Percentiles rank a stretch among this genome's conserved stretches.
Evolutionary conservation across 192 early-diverging fungal species (phyloP).

Genomic region (Mortierella alpina): DNA sequence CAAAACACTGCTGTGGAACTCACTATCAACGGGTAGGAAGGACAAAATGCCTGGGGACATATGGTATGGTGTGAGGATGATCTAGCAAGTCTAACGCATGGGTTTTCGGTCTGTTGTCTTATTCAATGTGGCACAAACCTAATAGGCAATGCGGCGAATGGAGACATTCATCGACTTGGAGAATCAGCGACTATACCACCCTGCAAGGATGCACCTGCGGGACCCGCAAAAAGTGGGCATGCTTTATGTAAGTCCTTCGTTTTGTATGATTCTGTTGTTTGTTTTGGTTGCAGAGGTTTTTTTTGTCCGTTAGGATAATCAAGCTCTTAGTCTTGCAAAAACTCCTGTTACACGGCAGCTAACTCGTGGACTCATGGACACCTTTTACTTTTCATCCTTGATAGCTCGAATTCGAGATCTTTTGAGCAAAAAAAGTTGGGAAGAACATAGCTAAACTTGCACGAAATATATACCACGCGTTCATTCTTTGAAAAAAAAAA

Average conservation of each 20-base stretch:
- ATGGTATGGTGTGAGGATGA: neutral
- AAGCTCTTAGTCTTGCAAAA: no score
- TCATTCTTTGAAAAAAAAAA: no score
- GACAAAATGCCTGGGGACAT: neutral
- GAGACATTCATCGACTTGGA: conserved; percentile 32
- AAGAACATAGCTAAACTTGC: no score
- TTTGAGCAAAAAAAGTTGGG: neutral
- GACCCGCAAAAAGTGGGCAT: conserved; percentile 50
- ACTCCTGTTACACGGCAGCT: neutral
- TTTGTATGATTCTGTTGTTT: neutral
- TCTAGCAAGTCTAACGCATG: neutral
- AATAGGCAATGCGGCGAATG: conserved; percentile 34
- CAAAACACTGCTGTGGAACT: conserved; percentile 48
- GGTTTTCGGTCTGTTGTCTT: neutral
- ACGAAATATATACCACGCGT: no score
- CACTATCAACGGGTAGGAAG: conserved; percentile 49
- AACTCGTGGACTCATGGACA: neutral
- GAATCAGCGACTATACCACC: conserved; percentile 35
- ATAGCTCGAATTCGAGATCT: conserved; percentile 40
- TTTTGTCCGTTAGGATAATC: neutral
- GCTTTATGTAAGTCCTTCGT: conserved; percentile 40
- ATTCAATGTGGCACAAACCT: neutral
- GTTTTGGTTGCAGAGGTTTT: neutral
- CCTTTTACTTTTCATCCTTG: neutral
- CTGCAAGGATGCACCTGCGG: conserved; percentile 44